Percentiles rank a stretch among this genome's conserved stretches.
Conservation (phyloP, 768 basidiomycete genomes). For the Tylopilus rubrobrunneus region DNA sequence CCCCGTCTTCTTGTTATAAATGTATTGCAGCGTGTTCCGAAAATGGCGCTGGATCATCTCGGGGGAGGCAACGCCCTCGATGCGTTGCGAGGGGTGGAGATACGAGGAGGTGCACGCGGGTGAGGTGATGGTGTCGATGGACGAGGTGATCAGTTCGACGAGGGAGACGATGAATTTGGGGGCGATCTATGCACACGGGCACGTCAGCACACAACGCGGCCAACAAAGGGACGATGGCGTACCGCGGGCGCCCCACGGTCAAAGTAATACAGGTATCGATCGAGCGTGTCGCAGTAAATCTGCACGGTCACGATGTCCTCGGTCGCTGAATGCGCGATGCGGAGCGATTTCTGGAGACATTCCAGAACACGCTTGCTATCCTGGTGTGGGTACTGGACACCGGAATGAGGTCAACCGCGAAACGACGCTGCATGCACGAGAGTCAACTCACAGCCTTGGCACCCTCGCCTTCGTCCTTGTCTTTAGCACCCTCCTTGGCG, state of each 20-base stretch:
- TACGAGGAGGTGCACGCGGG: conserved; percentile 46
- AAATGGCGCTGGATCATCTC: conserved; percentile 96
- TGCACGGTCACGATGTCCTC: conserved; percentile 97
- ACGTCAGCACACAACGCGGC: no score
- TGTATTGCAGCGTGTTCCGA: conserved; percentile 82
- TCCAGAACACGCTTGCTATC: conserved; percentile 98
- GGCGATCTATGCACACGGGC: conserved; percentile 54
- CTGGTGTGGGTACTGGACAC: conserved; percentile 64
- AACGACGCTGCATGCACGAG: conserved; percentile 17
- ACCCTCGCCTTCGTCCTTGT: conserved; percentile 39
- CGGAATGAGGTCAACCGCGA: neutral
- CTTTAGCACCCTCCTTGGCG: conserved; percentile 18
- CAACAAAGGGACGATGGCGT: conserved; percentile 28
- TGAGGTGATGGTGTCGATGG: conserved; percentile 87
- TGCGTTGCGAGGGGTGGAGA: conserved; percentile 82
- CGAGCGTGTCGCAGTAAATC: conserved; percentile 92
- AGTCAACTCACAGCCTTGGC: conserved; percentile 53
- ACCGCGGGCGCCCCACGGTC: conserved; percentile 92
- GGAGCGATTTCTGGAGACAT: conserved; percentile 93
- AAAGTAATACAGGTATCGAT: conserved; percentile 94
- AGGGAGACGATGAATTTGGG: conserved; percentile 96
- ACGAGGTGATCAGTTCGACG: conserved; percentile 91
- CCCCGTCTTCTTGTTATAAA: conserved; percentile 65
- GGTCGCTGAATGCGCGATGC: conserved; percentile 94
- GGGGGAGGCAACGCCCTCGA: conserved; percentile 89